Evolutionary conservation across 2,329 filamentous ascomycete genomes (phyloP).

Genomic region (Dactylellina drechsleri): DNA sequence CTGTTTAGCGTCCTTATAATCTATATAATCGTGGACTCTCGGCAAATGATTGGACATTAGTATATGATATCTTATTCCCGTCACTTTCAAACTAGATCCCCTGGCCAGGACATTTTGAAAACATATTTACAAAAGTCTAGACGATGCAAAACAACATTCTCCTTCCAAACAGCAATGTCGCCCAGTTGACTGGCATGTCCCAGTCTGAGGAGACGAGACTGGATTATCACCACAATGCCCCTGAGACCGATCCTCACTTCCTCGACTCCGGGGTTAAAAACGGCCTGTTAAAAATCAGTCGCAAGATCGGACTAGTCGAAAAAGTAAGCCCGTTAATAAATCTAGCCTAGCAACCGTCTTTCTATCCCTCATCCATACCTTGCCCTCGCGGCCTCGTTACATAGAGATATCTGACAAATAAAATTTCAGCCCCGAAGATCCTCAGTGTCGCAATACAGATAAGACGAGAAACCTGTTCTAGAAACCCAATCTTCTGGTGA

Average conservation of each 20-base stretch:
- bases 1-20: no score
- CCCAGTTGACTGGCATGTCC: constrained; percentile 36
- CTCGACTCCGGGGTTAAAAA: constrained; percentile 23
- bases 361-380: neutral
- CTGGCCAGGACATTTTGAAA: no score
- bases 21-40: no score
- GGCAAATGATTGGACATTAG: no score
- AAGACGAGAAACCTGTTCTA: constrained; percentile 19
- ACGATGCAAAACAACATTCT: constrained; percentile 46
- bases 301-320: constrained; percentile 24
- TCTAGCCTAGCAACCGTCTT: neutral
- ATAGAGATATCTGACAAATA: no score
- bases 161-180: constrained; percentile 35
- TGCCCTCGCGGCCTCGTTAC: neutral
- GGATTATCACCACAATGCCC: constrained; percentile 13
- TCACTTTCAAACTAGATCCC: no score
- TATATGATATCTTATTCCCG: no score
- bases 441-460: neutral
- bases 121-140: no score
- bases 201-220: constrained; percentile 9
- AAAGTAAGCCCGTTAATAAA: neutral
- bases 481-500: neutral
- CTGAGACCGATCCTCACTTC: constrained; percentile 40
- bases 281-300: constrained; percentile 22
- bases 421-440: constrained; percentile 8